A percentile compares a stretch with the other conserved stretches of the same genome.
Conservation (phyloP, 345 rosid species). For the Pistacia integerrima region DNA sequence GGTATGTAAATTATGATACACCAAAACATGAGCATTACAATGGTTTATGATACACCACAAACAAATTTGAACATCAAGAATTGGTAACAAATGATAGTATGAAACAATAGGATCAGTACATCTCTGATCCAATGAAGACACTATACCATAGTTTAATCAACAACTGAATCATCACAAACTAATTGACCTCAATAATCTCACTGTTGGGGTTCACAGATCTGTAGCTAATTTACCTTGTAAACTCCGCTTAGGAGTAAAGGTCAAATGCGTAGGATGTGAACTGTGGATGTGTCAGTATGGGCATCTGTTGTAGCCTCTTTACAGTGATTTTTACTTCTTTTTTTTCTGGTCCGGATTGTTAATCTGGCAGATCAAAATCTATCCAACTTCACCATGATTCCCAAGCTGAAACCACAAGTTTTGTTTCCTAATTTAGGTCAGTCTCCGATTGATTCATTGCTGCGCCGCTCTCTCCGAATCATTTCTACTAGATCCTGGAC, state of each 20-base stretch:
- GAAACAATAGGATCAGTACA: conserved; percentile 35
- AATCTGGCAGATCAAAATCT: conserved; percentile 13
- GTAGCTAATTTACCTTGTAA: not conserved
- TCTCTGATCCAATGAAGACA: conserved; percentile 20
- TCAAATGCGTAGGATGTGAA: conserved; percentile 13
- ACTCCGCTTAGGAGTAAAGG: not conserved
- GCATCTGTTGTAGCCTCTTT: conserved; percentile 17
- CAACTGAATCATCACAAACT: conserved; percentile 24
- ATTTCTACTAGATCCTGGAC: conserved; percentile 90
- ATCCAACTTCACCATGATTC: conserved; percentile 18
- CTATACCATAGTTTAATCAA: conserved; percentile 23
- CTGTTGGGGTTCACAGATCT: not conserved
- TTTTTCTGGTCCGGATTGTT: not conserved
- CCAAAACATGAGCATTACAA: conserved; percentile 12
- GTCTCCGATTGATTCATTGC: conserved; percentile 56
- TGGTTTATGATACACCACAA: conserved; percentile 13
- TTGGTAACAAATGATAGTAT: conserved; percentile 28
- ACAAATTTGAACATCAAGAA: conserved; percentile 37
- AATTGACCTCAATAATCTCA: conserved; percentile 23
- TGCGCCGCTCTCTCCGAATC: conserved; percentile 69
- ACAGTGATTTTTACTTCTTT: conserved; percentile 9
- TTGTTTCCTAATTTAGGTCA: conserved; percentile 20
- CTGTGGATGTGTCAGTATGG: conserved; percentile 8
- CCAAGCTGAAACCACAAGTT: conserved; percentile 17
- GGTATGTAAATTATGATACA: not conserved